Evolutionary conservation across 257 asterid genomes (phyloP).

Genomic region (Rubia yunnanensis): DNA sequence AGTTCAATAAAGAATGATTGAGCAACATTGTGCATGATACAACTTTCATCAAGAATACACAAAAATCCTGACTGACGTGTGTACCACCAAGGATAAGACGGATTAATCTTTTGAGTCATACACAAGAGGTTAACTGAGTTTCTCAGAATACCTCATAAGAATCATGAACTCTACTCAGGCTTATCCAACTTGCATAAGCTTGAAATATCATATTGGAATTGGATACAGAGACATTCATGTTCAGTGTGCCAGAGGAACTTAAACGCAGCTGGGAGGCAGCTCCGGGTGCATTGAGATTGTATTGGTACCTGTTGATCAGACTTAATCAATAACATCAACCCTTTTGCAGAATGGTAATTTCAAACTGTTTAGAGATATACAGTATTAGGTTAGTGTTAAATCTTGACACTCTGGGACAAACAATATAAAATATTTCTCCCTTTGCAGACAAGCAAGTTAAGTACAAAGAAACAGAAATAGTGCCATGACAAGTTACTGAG

Average conservation of each 20-base stretch:
- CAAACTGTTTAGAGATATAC: neutral
- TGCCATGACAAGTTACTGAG: neutral
- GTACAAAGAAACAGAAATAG: neutral
- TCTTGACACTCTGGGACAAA: neutral
- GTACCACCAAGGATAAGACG: neutral
- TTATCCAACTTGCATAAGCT: conserved; percentile 98
- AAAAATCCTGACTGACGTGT: neutral
- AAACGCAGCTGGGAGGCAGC: conserved; percentile 78
- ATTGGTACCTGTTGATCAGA: conserved; percentile 47
- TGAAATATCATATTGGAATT: conserved; percentile 82
- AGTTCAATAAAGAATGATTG: neutral
- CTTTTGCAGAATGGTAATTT: neutral
- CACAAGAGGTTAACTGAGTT: conserved; percentile 8
- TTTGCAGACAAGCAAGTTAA: neutral
- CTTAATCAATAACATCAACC: neutral
- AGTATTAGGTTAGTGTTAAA: neutral
- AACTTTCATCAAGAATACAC: neutral
- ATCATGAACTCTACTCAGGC: conserved; percentile 50
- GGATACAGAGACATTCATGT: conserved; percentile 74
- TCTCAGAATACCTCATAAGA: conserved; percentile 32
- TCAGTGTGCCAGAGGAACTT: conserved; percentile 65
- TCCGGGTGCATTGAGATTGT: conserved; percentile 67
- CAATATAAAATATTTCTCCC: neutral
- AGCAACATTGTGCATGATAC: neutral
- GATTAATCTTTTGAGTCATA: neutral